Evolutionary conservation across 2,329 filamentous ascomycete species (phyloP).

Genomic region (Exophiala sp.): DNA sequence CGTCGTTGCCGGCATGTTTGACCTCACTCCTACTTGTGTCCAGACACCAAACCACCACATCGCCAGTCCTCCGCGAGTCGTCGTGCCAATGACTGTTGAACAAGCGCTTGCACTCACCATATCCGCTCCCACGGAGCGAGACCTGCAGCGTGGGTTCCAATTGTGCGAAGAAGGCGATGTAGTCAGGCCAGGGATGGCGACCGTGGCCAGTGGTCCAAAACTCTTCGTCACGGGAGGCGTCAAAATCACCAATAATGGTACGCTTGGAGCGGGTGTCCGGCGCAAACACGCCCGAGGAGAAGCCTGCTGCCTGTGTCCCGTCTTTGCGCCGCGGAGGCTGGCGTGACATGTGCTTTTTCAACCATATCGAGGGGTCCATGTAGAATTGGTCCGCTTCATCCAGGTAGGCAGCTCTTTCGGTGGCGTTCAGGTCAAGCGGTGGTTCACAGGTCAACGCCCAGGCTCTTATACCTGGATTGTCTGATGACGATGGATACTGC

Average conservation of each 20-base stretch:
- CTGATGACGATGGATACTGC: constrained; percentile 55
- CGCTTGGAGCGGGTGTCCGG: constrained; percentile 19
- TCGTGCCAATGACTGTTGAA: constrained; percentile 63
- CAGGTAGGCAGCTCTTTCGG: constrained; percentile 65
- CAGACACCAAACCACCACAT: constrained; percentile 60
- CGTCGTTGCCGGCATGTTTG: background rate
- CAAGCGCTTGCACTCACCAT: constrained; percentile 57
- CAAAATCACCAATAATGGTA: background rate
- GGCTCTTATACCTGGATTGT: constrained; percentile 56
- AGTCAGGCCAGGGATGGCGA: constrained; percentile 42
- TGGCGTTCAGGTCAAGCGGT: constrained; percentile 63
- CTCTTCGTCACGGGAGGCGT: constrained; percentile 4
- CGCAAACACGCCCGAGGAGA: constrained; percentile 31
- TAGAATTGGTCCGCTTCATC: constrained; percentile 95
- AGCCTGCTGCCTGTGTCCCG: background rate
- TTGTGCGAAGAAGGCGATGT: constrained; percentile 55
- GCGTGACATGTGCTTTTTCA: constrained; percentile 52
- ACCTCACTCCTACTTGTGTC: constrained; percentile 6
- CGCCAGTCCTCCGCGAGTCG: constrained; percentile 58
- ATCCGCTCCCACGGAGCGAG: constrained; percentile 45
- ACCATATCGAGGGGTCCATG: constrained; percentile 57
- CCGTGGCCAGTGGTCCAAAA: constrained; percentile 6
- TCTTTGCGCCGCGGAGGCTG: constrained; percentile 15
- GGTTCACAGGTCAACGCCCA: constrained; percentile 91
- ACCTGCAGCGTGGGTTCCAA: constrained; percentile 49